Evolutionary conservation across 2,329 filamentous ascomycete genomes (phyloP), one percentile per base, ranked within the genome.

Genomic region (Fusarium goolgardi): DNA sequence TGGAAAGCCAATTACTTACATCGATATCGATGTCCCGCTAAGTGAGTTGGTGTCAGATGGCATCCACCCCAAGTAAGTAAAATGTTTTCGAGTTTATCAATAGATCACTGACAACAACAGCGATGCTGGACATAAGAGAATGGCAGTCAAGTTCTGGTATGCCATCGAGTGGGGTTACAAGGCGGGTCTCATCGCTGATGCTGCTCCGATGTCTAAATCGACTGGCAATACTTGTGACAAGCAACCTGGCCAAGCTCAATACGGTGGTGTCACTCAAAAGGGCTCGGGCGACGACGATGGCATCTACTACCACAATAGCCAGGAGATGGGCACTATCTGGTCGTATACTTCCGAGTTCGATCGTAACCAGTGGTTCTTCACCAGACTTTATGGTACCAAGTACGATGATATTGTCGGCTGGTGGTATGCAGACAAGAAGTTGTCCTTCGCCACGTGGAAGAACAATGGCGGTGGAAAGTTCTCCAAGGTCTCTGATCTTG

Each of bases 211-310:
- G 11, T 4, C 40, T 5, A 4, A 18, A 8, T 3, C 51, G 20
- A 16, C n/a, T 1, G 44, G 29, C 18, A 56, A 56, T 18, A 56
- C 54, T 0, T 56, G 54, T 29, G 44, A 50, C 10, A 56, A 56
- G 5, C 20, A 34, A 4, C 20, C 54, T 23, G 54, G 54, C 1
- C 20, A 56, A 5, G 54, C 44, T 21, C 44, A 50, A 18, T 50
- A 56, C n/a, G 70, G 6, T 34, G 67, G 11, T 39, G 8, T 54
- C 12, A 77, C 75, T 8, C 77, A 78, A 43, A 55, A 43, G 9
- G 75, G 76, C 16, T 70, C 62, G 11, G 76, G 77, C 7, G 23
- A 65, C 7, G 61, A 75, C 6, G 76, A 78, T 49, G 73, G 75
- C 2, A 69, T 64, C 3, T 79, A 78, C 55, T 35, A 64, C 20